Percentiles rank a stretch among this genome's conserved stretches.
phyloP scores from a whole-genome alignment of 805 yeast genomes.

The Yarrowia sp. region DNA sequence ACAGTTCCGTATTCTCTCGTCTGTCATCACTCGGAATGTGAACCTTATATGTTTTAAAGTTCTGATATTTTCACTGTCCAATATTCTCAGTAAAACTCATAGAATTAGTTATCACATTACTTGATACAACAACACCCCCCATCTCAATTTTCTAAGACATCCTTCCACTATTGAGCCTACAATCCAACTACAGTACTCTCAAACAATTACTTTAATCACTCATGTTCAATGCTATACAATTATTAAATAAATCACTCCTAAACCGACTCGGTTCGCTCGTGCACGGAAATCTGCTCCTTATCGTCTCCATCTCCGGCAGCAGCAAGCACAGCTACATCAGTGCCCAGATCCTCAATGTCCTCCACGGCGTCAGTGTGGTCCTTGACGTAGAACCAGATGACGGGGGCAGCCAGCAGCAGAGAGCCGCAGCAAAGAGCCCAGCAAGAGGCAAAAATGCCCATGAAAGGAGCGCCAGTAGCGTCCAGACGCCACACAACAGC shows the following conservation, averaged over 20 bases:
- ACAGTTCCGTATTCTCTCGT: too few species aligned
- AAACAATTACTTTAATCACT: background rate
- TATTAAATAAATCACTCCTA: background rate
- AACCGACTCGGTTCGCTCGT: constrained; percentile 2
- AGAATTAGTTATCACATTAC: too few species aligned
- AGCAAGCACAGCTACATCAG: background rate
- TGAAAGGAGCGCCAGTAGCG: constrained; percentile 42
- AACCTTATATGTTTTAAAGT: too few species aligned
- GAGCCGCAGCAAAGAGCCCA: constrained; percentile 55
- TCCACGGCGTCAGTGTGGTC: constrained; percentile 44
- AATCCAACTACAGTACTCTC: too few species aligned
- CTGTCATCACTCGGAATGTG: too few species aligned
- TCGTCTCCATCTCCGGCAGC: background rate
- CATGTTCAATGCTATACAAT: constrained; percentile 6
- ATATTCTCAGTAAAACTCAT: too few species aligned
- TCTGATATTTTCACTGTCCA: too few species aligned
- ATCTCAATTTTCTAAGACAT: too few species aligned
- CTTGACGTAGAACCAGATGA: constrained; percentile 45
- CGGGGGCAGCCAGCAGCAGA: constrained; percentile 50
- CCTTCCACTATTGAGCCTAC: too few species aligned
- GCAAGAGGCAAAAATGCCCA: constrained; percentile 47
- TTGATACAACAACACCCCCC: too few species aligned
- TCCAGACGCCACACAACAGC: constrained; percentile 61
- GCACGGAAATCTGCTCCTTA: constrained; percentile 1
- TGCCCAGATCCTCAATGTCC: constrained; percentile 28